Conservation (phyloP, 768 basidiomycete genomes). For the Russula vinacea region DNA sequence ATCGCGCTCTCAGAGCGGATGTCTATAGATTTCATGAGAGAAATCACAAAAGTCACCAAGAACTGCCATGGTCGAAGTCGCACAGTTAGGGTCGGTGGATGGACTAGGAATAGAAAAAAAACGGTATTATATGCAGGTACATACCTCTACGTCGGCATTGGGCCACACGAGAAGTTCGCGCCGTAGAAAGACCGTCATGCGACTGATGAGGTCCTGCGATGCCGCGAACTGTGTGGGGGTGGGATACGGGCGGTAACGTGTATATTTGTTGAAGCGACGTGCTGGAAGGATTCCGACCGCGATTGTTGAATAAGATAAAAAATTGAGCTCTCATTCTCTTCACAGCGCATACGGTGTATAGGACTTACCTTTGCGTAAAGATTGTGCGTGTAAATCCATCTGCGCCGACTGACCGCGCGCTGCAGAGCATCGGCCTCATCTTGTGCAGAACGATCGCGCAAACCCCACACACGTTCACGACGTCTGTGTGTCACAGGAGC, state of each 20-base stretch:
- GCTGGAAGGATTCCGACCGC: constrained; percentile 45
- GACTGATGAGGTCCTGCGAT: constrained; percentile 67
- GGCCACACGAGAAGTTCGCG: constrained; percentile 87
- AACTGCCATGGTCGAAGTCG: constrained; percentile 52
- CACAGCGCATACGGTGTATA: neutral
- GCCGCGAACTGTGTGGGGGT: constrained; percentile 78
- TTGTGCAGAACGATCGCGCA: constrained; percentile 47
- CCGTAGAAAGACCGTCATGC: constrained; percentile 77
- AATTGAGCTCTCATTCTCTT: constrained; percentile 1
- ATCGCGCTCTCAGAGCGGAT: constrained; percentile 88
- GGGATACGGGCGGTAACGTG: constrained; percentile 88
- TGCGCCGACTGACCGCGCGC: constrained; percentile 64
- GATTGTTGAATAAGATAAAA: too few species aligned
- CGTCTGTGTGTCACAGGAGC: constrained; percentile 31
- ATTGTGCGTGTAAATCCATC: constrained; percentile 76
- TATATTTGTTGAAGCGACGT: constrained; percentile 87
- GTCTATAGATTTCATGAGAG: constrained; percentile 89
- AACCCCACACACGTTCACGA: constrained; percentile 55
- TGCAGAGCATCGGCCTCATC: constrained; percentile 71
- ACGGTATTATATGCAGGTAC: constrained; percentile 28
- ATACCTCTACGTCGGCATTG: constrained; percentile 83
- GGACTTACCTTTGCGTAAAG: constrained; percentile 76
- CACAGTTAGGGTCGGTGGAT: constrained; percentile 13
- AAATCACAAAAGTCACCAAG: constrained; percentile 82
- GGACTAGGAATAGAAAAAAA: neutral